A percentile compares a stretch with the other conserved stretches of the same genome.
These are phyloP conservation scores for Bacterosira constricta DNA, from an alignment of 108 stramenopile species.

Conservation along the genomic window DNA sequence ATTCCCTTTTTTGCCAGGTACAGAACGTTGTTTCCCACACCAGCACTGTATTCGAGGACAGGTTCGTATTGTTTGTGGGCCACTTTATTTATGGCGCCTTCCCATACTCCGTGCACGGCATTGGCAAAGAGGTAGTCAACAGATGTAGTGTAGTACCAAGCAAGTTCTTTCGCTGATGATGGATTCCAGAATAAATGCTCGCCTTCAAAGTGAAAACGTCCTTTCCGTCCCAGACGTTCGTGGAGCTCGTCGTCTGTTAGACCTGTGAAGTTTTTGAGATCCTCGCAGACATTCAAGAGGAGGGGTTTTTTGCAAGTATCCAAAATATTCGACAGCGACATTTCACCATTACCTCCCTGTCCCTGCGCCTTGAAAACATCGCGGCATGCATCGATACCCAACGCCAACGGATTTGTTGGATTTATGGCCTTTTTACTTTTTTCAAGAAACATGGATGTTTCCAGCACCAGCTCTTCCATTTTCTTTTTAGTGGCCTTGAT, in stretches of 20 bases:
- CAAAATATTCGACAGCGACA: background rate
- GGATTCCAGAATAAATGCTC: slow-evolving; percentile 12
- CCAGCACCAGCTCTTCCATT: no score
- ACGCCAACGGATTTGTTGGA: no score
- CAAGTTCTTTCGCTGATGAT: background rate
- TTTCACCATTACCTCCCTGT: slow-evolving; percentile 5
- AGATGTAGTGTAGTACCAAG: slow-evolving; percentile 10
- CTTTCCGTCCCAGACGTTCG: background rate
- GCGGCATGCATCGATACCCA: no score
- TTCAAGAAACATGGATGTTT: no score
- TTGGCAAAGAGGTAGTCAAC: slow-evolving; percentile 10
- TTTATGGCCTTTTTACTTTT: no score
- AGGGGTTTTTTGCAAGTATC: background rate
- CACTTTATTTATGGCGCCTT: background rate
- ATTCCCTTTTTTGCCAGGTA: background rate
- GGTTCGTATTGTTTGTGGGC: slow-evolving; percentile 8
- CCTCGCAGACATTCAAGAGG: background rate
- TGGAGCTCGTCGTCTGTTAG: slow-evolving; percentile 1
- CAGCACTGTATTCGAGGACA: slow-evolving; percentile 5
- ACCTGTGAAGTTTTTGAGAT: background rate
- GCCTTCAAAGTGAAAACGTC: slow-evolving; percentile 11
- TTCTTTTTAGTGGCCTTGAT: no score
- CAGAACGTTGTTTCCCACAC: background rate
- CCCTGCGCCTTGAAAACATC: no score
- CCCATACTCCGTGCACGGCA: background rate